phyloP scores from a whole-genome alignment of 129 eudicot genomes.

The Tanacetum coccineum region DNA sequence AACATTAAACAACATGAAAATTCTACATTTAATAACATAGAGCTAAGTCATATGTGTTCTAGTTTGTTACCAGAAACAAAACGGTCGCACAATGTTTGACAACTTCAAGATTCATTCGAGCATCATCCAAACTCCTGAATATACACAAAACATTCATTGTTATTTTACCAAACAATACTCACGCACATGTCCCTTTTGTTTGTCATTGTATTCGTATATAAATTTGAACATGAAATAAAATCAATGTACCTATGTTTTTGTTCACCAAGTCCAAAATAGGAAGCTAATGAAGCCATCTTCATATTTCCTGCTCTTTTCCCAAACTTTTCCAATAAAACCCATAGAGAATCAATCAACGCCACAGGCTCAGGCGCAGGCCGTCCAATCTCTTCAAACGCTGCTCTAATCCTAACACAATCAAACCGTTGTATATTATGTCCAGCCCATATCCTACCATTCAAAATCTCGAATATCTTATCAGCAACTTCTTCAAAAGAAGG shows the following conservation, averaged over 20 bases:
- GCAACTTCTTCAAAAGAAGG: conserved; percentile 80
- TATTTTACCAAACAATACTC: too few relatives aligned
- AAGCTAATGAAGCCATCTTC: conserved; percentile 97
- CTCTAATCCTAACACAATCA: conserved; percentile 76
- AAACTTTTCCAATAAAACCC: conserved; percentile 69
- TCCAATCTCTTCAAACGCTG: conserved; percentile 71
- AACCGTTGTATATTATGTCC: conserved; percentile 83
- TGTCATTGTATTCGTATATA: too few relatives aligned
- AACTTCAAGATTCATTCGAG: conserved; percentile 91
- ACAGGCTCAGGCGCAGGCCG: conserved; percentile 70
- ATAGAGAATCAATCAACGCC: conserved; percentile 85
- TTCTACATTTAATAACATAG: neutral
- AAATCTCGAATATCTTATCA: conserved; percentile 53
- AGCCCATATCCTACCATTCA: conserved; percentile 92
- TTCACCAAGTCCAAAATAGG: conserved; percentile 88
- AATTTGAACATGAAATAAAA: conserved; percentile 2
- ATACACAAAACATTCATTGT: neutral
- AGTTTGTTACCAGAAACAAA: conserved; percentile 56
- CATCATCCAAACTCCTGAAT: conserved; percentile 90
- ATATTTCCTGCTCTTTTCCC: conserved; percentile 96
- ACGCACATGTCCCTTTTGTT: too few relatives aligned
- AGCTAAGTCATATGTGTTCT: neutral
- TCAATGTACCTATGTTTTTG: conserved; percentile 76
- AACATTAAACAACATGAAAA: neutral
- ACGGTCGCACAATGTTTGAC: conserved; percentile 93